A percentile compares a stretch with the other conserved stretches of the same genome.
phyloP scores from a whole-genome alignment of 768 basidiomycete species.

The Udeniomyces megalosporus region DNA sequence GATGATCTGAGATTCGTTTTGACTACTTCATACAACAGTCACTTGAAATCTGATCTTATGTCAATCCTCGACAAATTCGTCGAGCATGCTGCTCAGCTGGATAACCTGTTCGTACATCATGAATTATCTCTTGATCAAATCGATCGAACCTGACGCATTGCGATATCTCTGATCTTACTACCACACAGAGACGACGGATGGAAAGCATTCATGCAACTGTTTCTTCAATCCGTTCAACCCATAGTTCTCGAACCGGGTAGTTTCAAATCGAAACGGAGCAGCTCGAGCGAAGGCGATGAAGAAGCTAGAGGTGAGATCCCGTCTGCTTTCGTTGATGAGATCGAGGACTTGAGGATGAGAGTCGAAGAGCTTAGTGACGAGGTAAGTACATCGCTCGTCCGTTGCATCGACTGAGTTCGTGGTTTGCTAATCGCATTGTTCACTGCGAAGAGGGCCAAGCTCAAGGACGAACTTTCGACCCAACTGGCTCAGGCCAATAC shows the following conservation, averaged over 20 bases:
- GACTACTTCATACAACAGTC: no score
- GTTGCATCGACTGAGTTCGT: not conserved
- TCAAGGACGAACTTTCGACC: constrained; percentile 43
- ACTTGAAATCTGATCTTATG: constrained; percentile 45
- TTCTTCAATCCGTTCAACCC: constrained; percentile 1
- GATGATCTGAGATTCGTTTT: no score
- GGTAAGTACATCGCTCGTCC: constrained; percentile 37
- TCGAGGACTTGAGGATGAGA: constrained; percentile 42
- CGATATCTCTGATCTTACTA: not conserved
- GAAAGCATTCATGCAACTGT: constrained; percentile 4
- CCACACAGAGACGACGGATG: constrained; percentile 2
- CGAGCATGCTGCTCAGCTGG: constrained; percentile 42
- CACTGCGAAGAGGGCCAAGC: constrained; percentile 34
- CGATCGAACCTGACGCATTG: not conserved
- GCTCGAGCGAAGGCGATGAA: not conserved
- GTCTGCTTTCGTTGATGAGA: constrained; percentile 40
- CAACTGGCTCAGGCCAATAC: constrained; percentile 55
- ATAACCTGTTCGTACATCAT: constrained; percentile 42
- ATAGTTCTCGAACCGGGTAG: constrained; percentile 2
- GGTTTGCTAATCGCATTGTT: not conserved
- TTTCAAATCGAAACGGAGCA: not conserved
- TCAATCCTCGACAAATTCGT: constrained; percentile 50
- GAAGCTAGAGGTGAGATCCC: constrained; percentile 22
- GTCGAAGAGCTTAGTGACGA: constrained; percentile 52
- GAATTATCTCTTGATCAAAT: not conserved